A percentile compares a stretch with the other conserved stretches of the same genome.
These are phyloP conservation scores for Apiotrichum montevideense DNA, from an alignment of 1,284 basidiomycete genomes.

Conservation along the genomic window DNA sequence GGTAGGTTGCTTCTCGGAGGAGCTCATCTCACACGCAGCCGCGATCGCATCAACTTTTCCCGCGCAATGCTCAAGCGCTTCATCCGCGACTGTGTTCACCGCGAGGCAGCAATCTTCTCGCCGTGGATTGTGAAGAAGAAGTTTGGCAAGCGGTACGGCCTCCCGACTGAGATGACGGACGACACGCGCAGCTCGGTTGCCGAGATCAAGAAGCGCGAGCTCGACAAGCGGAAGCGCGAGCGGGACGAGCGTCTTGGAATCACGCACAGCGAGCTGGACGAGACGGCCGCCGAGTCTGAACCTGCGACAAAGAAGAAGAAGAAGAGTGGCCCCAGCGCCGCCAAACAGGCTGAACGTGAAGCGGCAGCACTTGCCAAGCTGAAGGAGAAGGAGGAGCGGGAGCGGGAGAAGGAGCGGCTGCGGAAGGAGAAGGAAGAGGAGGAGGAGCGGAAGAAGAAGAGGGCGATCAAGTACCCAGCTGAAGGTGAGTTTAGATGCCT, in stretches of 20 bases:
- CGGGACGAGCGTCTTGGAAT: constrained; percentile 52
- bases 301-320: constrained; percentile 66
- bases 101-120: constrained; percentile 82
- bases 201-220: constrained; percentile 73
- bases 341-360: constrained; percentile 21
- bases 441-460: constrained; percentile 64
- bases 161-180: constrained; percentile 77
- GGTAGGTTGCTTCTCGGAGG: constrained; percentile 51
- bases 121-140: constrained; percentile 88
- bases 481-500: constrained; percentile 47
- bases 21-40: constrained; percentile 51
- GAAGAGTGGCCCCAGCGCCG: constrained; percentile 47
- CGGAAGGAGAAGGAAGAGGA: constrained; percentile 55
- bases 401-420: constrained; percentile 47
- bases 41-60: constrained; percentile 89
- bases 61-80: constrained; percentile 94
- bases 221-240: constrained; percentile 75
- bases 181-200: constrained; percentile 72
- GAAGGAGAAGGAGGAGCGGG: constrained; percentile 33
- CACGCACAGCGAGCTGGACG: constrained; percentile 48
- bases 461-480: constrained; percentile 65
- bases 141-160: constrained; percentile 74
- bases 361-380: constrained; percentile 3
- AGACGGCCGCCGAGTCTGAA: constrained; percentile 55
- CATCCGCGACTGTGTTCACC: constrained; percentile 85